Percentiles rank a stretch among this genome's conserved stretches.
Conservation (phyloP, 1,284 basidiomycete species). For the Exsudoporus floridanus region DNA sequence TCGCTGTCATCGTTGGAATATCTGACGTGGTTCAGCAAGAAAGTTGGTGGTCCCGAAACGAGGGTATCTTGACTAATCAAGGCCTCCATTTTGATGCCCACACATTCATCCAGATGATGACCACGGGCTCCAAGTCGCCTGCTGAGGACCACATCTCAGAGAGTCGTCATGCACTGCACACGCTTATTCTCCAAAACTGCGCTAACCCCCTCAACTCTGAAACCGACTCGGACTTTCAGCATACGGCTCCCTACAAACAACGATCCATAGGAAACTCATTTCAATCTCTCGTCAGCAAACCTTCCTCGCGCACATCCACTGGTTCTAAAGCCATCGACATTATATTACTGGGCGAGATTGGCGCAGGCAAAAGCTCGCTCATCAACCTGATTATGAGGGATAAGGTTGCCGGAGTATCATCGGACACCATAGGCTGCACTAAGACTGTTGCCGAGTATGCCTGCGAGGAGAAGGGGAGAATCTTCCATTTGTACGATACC, state of each 20-base stretch:
- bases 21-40: slow-evolving; percentile 14
- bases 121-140: neutral
- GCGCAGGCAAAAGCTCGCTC: slow-evolving; percentile 35
- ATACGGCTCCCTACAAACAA: slow-evolving; percentile 9
- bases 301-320: neutral
- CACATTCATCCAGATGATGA: slow-evolving; percentile 16
- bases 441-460: slow-evolving; percentile 9
- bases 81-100: slow-evolving; percentile 20
- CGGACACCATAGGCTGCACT: slow-evolving; percentile 27
- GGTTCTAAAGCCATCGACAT: slow-evolving; percentile 12
- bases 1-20: slow-evolving; percentile 24
- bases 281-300: slow-evolving; percentile 17
- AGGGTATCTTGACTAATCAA: slow-evolving; percentile 5
- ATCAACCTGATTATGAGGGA: slow-evolving; percentile 23
- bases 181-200: slow-evolving; percentile 18
- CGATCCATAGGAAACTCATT: slow-evolving; percentile 12
- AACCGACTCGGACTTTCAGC: slow-evolving; percentile 1
- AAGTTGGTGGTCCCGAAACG: slow-evolving; percentile 22
- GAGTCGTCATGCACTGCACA: slow-evolving; percentile 13
- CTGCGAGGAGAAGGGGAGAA: slow-evolving; percentile 15
- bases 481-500: slow-evolving; percentile 38
- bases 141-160: slow-evolving; percentile 5
- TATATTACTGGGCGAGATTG: slow-evolving; percentile 27
- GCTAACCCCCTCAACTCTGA: slow-evolving; percentile 2
- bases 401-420: slow-evolving; percentile 22